Conservation (phyloP, 2,329 filamentous ascomycete genomes). For the Ophiostoma himal-ulmi region DNA sequence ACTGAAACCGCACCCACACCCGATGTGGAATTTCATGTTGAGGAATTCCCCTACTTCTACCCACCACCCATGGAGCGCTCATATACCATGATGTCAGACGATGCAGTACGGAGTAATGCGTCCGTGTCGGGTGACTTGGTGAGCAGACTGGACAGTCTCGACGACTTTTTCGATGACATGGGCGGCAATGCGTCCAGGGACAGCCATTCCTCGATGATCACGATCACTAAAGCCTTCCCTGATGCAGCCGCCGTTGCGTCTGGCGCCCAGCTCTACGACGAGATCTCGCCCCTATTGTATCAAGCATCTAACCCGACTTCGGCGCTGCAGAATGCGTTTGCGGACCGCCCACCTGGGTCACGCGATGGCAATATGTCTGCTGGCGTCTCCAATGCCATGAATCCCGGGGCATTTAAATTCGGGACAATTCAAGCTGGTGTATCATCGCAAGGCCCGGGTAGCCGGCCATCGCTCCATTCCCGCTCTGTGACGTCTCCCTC, state of each 20-base stretch:
- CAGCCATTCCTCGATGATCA: conserved; percentile 52
- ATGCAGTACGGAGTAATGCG: conserved; percentile 57
- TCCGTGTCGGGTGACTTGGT: conserved; percentile 67
- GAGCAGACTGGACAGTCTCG: conserved; percentile 68
- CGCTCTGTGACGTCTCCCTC: conserved; percentile 81
- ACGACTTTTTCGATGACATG: conserved; percentile 74
- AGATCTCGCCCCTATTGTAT: conserved; percentile 83
- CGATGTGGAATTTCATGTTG: conserved; percentile 86
- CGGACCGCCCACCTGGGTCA: conserved; percentile 61
- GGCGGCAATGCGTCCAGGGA: conserved; percentile 55
- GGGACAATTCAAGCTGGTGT: not conserved
- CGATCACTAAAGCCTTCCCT: conserved; percentile 58
- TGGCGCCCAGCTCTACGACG: conserved; percentile 80
- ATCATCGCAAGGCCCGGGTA: conserved; percentile 25
- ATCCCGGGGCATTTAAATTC: conserved; percentile 50
- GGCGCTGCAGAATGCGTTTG: conserved; percentile 83
- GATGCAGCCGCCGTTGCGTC: conserved; percentile 57
- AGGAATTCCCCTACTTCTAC: conserved; percentile 80
- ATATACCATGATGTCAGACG: conserved; percentile 90
- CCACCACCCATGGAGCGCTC: conserved; percentile 60
- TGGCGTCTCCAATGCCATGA: conserved; percentile 50
- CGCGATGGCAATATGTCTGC: conserved; percentile 47
- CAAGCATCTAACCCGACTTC: conserved; percentile 73
- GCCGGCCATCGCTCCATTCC: conserved; percentile 65
- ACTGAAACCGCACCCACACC: conserved; percentile 60